These are phyloP conservation scores for Cercospora citrullina DNA, from an alignment of 2,329 filamentous ascomycete genomes.

Conservation along the genomic window DNA sequence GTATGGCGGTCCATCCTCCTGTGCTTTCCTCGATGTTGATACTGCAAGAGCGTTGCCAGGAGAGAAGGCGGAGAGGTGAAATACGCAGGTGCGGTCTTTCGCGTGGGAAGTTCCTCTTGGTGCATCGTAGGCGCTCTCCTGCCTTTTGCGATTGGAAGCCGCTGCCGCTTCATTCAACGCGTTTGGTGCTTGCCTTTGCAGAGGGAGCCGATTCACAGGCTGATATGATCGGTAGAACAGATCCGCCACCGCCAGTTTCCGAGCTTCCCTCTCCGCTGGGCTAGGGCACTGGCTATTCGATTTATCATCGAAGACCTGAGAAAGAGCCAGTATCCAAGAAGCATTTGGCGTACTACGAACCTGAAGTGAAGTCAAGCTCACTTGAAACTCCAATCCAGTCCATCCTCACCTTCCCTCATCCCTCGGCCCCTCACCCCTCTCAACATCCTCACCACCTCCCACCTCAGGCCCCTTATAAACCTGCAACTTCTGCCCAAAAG, in stretches of 20 bases:
- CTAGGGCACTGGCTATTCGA: neutral
- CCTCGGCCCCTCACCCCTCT: neutral
- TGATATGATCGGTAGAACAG: neutral
- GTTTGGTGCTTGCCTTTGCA: neutral
- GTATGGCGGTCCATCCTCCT: neutral
- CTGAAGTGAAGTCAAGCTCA: neutral
- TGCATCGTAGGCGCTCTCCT: neutral
- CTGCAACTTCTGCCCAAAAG: neutral
- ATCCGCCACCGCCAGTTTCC: neutral
- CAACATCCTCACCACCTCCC: neutral
- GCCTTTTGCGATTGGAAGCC: neutral
- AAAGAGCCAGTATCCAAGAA: neutral
- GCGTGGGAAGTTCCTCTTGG: neutral
- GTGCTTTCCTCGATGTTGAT: neutral
- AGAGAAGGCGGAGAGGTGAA: neutral
- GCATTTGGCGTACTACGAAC: neutral
- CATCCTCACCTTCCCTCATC: neutral
- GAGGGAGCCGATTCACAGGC: neutral
- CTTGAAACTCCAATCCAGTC: neutral
- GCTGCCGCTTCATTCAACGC: neutral
- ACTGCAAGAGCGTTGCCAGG: neutral
- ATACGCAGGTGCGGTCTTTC: neutral
- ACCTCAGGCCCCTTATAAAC: neutral
- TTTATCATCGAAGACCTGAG: neutral
- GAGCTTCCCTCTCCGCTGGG: neutral